Conservation (phyloP, 2,329 filamentous ascomycete genomes). For the Monosporascus sp. region DNA sequence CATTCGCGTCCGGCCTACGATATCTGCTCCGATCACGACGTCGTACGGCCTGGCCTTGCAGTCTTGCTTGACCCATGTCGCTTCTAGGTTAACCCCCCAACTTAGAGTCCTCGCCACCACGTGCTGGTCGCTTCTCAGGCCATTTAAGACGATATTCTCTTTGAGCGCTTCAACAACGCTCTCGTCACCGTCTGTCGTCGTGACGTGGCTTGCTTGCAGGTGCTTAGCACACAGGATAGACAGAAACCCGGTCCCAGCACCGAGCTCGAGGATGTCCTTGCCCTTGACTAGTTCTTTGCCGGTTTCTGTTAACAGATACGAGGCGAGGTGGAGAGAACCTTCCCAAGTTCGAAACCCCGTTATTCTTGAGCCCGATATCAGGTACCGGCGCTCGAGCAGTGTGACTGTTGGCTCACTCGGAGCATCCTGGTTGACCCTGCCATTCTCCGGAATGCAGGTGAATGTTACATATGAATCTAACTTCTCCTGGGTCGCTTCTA, state of each 20-base stretch:
- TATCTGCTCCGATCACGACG: constrained; percentile 25
- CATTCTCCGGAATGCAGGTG: constrained; percentile 29
- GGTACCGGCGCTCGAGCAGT: constrained; percentile 47
- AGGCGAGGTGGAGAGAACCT: constrained; percentile 57
- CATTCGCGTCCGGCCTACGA: constrained; percentile 14
- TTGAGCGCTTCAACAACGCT: constrained; percentile 45
- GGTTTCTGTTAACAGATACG: constrained; percentile 44
- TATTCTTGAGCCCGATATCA: constrained; percentile 52
- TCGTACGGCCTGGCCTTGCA: constrained; percentile 20
- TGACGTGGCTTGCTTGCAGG: constrained; percentile 46
- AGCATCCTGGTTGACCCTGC: not conserved
- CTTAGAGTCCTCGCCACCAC: constrained; percentile 24
- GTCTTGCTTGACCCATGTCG: constrained; percentile 20
- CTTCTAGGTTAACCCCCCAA: constrained; percentile 25
- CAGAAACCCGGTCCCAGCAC: constrained; percentile 62
- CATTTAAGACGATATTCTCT: constrained; percentile 48
- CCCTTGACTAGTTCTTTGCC: constrained; percentile 41
- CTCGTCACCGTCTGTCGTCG: constrained; percentile 58
- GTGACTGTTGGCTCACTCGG: constrained; percentile 36
- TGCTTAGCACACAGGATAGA: constrained; percentile 58
- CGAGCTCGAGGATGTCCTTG: constrained; percentile 57
- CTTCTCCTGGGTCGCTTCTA: constrained; percentile 47
- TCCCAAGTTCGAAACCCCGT: constrained; percentile 68
- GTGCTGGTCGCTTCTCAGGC: constrained; percentile 27
- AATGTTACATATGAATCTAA: constrained; percentile 61